Evolutionary conservation across 345 rosid genomes (phyloP).

Genomic region (Hypericum androsaemum): DNA sequence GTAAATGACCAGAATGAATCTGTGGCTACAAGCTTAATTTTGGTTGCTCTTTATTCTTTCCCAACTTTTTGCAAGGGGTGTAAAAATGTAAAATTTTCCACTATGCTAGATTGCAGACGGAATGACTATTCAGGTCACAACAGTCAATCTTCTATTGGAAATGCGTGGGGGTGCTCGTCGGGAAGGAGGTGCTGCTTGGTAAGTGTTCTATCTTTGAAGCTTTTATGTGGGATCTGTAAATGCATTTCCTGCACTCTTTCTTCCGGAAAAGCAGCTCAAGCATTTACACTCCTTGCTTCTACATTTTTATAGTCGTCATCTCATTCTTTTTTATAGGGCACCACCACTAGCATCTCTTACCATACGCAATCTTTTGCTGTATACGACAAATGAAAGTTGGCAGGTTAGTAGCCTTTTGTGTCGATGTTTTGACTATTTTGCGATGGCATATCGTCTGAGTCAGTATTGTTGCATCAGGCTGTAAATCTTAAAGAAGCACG

Average conservation of each 20-base stretch:
- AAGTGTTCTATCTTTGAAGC: slow-evolving; percentile 13
- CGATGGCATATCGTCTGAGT: slow-evolving; percentile 4
- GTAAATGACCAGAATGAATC: no score
- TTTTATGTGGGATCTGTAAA: slow-evolving; percentile 1
- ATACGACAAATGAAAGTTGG: slow-evolving; percentile 92
- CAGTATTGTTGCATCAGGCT: slow-evolving; percentile 35
- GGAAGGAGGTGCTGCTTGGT: slow-evolving; percentile 90
- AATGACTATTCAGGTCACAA: slow-evolving; percentile 78
- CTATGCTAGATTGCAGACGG: slow-evolving; percentile 93
- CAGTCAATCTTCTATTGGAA: slow-evolving; percentile 92
- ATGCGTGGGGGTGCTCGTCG: slow-evolving; percentile 61
- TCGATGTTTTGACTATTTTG: slow-evolving; percentile 1
- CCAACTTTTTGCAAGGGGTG: not conserved
- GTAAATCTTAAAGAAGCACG: slow-evolving; percentile 98
- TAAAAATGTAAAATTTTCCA: slow-evolving; percentile 9
- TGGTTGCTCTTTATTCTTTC: not conserved
- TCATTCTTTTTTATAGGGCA: slow-evolving; percentile 47
- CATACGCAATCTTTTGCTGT: slow-evolving; percentile 67
- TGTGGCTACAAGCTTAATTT: no score
- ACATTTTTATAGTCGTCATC: not conserved
- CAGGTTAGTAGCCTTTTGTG: slow-evolving; percentile 39
- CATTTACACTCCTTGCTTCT: no score
- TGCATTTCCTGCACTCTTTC: no score
- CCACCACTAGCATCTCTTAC: slow-evolving; percentile 92
- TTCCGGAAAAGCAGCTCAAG: no score